Base-by-base conservation (phyloP, 1,284 basidiomycete genomes). In the Rhodofomes roseus region DNA sequence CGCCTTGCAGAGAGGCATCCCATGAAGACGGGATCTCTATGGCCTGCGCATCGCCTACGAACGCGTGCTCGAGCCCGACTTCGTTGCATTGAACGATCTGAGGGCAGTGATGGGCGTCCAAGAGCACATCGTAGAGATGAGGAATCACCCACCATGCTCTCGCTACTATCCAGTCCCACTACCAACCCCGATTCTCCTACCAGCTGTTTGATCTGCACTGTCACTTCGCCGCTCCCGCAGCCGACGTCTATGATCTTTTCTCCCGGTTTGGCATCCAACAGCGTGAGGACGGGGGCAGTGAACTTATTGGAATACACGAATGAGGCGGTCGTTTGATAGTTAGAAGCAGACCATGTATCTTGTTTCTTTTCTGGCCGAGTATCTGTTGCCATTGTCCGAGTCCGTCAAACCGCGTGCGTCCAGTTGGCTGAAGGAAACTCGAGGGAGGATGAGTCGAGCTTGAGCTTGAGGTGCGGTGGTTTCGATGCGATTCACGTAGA, bases 181-280 rank as follows among this genome's bases (percentile, higher is more conserved):
- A 91, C 82, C 5, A 77, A 40, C 0, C 91, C 92, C 1, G 73
- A 67, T 8, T 63, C 62, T 16, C 82, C 81, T 0, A 93, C 87
- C 9, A 78, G 66, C 11, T 78, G 67, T 54, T 81, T 77, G 46
- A 94, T 76, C 60, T 80, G 74, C 44, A 80, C 64, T 0, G 90
- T 90, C 16, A 95, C 73, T 65, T 94, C 88, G 0, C 91, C 92
- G 48, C 85, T 91, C 4, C 93, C 92, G 68, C 92, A 94, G 3
- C 93, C 92, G 41, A 95, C 76, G 68, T 95, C 93, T 46, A 90
- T 76, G 58, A 95, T 86, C 48, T 76, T 75, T 64, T 94, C 89
- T 1, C 90, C 89, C 0, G 81, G 78, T 64, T 81, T 66, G 0
- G 89, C 77, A 27, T 80, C 71, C 18, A 94, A 79, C n/a, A 92